Evolutionary conservation across 2,329 filamentous ascomycete genomes (phyloP).

Genomic region (Alternaria brassicae): DNA sequence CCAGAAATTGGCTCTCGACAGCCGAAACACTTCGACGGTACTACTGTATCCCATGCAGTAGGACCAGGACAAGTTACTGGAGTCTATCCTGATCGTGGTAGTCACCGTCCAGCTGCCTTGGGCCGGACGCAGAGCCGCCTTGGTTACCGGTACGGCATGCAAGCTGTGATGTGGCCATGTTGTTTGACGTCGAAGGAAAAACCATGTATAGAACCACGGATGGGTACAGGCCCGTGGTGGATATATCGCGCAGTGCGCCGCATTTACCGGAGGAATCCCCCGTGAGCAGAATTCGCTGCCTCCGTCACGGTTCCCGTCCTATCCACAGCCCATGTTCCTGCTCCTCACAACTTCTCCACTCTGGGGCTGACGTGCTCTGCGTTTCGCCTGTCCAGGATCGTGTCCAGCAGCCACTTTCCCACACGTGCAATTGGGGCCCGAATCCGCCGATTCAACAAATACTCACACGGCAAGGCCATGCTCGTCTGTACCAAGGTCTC

Average conservation of each 20-base stretch:
- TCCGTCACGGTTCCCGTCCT: slow-evolving; percentile 23
- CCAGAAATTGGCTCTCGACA: no score
- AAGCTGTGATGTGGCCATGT: slow-evolving; percentile 22
- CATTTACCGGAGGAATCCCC: slow-evolving; percentile 11
- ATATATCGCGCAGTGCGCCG: slow-evolving; percentile 20
- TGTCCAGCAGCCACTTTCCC: slow-evolving; percentile 16
- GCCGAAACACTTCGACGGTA: no score
- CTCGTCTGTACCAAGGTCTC: slow-evolving; percentile 16
- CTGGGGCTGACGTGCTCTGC: slow-evolving; percentile 40
- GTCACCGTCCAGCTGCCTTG: slow-evolving; percentile 5
- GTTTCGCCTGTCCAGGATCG: slow-evolving; percentile 38
- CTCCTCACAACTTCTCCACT: slow-evolving; percentile 25
- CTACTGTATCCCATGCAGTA: no score
- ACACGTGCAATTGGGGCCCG: slow-evolving; percentile 27
- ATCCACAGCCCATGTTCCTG: slow-evolving; percentile 33
- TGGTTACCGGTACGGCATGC: slow-evolving; percentile 20
- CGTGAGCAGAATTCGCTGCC: slow-evolving; percentile 27
- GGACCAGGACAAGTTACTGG: no score
- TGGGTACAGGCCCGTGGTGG: slow-evolving; percentile 13
- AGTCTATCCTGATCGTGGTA: slow-evolving; percentile 3
- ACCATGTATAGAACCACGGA: slow-evolving; percentile 19
- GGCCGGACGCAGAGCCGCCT: slow-evolving; percentile 16
- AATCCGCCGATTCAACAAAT: slow-evolving; percentile 20
- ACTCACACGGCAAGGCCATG: slow-evolving; percentile 8
- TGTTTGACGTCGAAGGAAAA: slow-evolving; percentile 6